Evolutionary conservation across 1,284 basidiomycete species (phyloP).

Genomic region (Stygiomarasmius scandens): DNA sequence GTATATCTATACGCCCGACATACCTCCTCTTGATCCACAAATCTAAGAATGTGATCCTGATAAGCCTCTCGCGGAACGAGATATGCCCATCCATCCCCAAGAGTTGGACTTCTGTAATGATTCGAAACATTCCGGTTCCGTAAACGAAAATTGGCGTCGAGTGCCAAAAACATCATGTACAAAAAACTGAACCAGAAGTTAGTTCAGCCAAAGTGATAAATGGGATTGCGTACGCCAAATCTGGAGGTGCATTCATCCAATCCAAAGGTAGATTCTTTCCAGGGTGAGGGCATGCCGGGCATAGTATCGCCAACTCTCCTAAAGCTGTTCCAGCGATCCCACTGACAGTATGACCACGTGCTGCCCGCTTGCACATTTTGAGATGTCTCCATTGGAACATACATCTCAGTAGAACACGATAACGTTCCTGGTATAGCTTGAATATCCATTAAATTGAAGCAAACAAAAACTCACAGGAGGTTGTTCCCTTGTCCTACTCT

Average conservation of each 20-base stretch:
- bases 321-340: conserved; percentile 23
- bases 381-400: conserved; percentile 33
- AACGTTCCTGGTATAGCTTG: conserved; percentile 11
- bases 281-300: conserved; percentile 38
- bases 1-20: no score
- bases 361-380: conserved; percentile 31
- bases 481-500: conserved; percentile 1
- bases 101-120: neutral
- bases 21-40: conserved; percentile 21
- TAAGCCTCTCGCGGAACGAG: conserved; percentile 11
- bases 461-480: neutral
- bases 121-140: conserved; percentile 1
- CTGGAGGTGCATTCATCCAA: conserved; percentile 20
- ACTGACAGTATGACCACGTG: conserved; percentile 27
- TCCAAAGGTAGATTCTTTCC: conserved; percentile 32
- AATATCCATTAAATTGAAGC: neutral
- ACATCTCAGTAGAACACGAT: conserved; percentile 27
- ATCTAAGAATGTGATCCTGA: conserved; percentile 10
- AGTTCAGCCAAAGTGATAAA: neutral
- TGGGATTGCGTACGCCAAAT: neutral
- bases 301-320: conserved; percentile 34
- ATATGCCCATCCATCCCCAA: conserved; percentile 5
- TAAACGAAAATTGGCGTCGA: neutral
- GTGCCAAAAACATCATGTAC: conserved; percentile 16
- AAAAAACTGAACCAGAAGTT: conserved; percentile 11